Evolutionary conservation across 2,329 filamentous ascomycete species (phyloP).

Genomic region (Phialophora verrucosa): DNA sequence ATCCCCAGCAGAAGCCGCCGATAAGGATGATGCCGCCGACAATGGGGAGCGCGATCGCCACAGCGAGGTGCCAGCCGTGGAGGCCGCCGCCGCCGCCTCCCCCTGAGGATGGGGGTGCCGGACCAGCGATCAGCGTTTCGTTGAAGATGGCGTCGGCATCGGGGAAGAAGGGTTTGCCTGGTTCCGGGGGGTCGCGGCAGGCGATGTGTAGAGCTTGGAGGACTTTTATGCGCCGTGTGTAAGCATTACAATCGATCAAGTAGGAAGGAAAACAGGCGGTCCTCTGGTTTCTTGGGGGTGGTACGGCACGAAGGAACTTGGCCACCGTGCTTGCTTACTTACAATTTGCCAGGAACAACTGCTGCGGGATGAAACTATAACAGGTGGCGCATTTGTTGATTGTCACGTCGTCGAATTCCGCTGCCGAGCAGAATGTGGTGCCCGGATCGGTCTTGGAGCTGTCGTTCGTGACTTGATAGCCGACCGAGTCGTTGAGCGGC

Average conservation of each 20-base stretch:
- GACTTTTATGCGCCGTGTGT: slow-evolving; percentile 42
- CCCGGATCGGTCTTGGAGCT: slow-evolving; percentile 43
- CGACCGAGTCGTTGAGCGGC: slow-evolving; percentile 39
- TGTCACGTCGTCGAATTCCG: slow-evolving; percentile 49
- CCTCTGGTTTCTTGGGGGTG: background rate
- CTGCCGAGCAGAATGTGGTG: slow-evolving; percentile 47
- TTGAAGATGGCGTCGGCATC: slow-evolving; percentile 50
- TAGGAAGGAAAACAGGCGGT: background rate
- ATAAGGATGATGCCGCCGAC: slow-evolving; percentile 50
- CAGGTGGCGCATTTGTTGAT: slow-evolving; percentile 52
- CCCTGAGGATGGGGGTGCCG: slow-evolving; percentile 36
- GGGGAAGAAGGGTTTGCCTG: slow-evolving; percentile 49
- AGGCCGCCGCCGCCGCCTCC: slow-evolving; percentile 35
- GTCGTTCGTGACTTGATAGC: slow-evolving; percentile 42
- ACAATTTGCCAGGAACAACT: slow-evolving; percentile 54
- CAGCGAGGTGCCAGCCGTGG: slow-evolving; percentile 43
- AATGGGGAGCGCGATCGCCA: slow-evolving; percentile 53
- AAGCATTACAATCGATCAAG: background rate
- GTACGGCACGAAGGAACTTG: background rate
- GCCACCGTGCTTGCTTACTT: slow-evolving; percentile 35
- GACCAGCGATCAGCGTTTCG: slow-evolving; percentile 41
- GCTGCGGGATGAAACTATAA: slow-evolving; percentile 50
- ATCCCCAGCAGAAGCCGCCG: slow-evolving; percentile 44
- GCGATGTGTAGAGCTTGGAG: slow-evolving; percentile 54
- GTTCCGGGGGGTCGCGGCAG: slow-evolving; percentile 49